Conservation (phyloP, 2,329 filamentous ascomycete species). For the Colletotrichum sp. region DNA sequence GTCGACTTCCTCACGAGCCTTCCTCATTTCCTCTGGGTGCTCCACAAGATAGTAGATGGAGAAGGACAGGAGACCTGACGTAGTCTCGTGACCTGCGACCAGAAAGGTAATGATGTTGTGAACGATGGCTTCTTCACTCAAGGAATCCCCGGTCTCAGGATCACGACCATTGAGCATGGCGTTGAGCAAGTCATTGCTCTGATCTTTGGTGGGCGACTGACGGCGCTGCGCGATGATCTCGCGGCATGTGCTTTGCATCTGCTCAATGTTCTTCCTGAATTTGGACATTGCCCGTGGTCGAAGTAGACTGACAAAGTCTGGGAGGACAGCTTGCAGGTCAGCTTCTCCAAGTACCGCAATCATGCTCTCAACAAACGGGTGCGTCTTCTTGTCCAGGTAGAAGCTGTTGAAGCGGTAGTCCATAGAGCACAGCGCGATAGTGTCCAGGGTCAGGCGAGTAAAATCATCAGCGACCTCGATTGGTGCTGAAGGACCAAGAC, state of each 20-base stretch:
- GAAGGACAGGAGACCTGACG: conserved; percentile 70
- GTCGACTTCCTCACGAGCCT: conserved; percentile 73
- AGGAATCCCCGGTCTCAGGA: conserved; percentile 64
- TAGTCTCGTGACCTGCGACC: conserved; percentile 74
- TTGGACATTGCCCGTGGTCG: conserved; percentile 20
- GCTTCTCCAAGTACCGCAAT: conserved; percentile 59
- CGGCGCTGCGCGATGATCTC: conserved; percentile 61
- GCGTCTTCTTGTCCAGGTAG: conserved; percentile 57
- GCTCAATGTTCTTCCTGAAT: background rate
- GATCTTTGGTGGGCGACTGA: background rate
- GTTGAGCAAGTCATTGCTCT: conserved; percentile 60
- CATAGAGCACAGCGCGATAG: conserved; percentile 64
- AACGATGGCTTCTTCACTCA: conserved; percentile 64
- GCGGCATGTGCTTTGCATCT: background rate
- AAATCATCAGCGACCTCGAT: conserved; percentile 64
- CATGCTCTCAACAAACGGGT: conserved; percentile 73
- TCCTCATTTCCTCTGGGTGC: conserved; percentile 61
- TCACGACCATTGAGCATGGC: conserved; percentile 70
- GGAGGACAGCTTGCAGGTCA: conserved; percentile 48
- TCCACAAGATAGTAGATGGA: conserved; percentile 69
- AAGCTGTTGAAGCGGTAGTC: conserved; percentile 66
- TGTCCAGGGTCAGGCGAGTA: conserved; percentile 66
- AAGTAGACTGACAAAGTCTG: conserved; percentile 36
- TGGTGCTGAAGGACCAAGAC: conserved; percentile 41
- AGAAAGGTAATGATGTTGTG: conserved; percentile 74